Percentiles rank a stretch among this genome's conserved stretches.
Evolutionary conservation across 768 basidiomycete species (phyloP).

Genomic region (Macrolepiota albuminosa): DNA sequence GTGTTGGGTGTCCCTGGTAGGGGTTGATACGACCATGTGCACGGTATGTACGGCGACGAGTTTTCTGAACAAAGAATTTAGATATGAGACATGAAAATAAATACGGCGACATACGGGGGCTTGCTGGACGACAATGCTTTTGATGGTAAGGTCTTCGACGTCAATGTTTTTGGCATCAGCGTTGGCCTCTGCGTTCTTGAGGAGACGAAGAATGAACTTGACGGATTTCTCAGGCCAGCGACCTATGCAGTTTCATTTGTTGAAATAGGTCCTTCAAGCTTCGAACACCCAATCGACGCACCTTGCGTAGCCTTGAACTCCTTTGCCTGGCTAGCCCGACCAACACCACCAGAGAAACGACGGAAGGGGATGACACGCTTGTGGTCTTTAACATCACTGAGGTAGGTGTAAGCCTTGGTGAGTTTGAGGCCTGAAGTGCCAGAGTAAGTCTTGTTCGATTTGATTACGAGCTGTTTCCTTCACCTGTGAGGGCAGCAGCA

Average conservation of each 20-base stretch:
- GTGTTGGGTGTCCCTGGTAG: conserved; percentile 97
- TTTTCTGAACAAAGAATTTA: conserved; percentile 59
- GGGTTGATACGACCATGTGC: conserved; percentile 98
- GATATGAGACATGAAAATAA: not conserved
- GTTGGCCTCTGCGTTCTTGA: conserved; percentile 99
- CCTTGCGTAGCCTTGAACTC: conserved; percentile 97
- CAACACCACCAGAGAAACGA: conserved; percentile 92
- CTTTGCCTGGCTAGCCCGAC: conserved; percentile 91
- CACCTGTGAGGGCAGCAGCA: conserved; percentile 88
- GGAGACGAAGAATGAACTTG: conserved; percentile 86
- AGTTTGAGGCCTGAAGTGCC: conserved; percentile 74
- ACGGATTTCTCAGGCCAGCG: conserved; percentile 99
- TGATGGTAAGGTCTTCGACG: conserved; percentile 88
- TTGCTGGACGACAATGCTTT: conserved; percentile 97
- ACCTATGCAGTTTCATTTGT: conserved; percentile 44
- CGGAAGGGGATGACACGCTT: conserved; percentile 97
- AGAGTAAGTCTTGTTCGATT: conserved; percentile 2
- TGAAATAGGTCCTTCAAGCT: not conserved
- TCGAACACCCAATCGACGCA: conserved; percentile 32
- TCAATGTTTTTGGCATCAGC: conserved; percentile 97
- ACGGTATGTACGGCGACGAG: conserved; percentile 98
- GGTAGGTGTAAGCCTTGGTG: conserved; percentile 92
- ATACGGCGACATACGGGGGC: conserved; percentile 72
- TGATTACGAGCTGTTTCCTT: conserved; percentile 19
- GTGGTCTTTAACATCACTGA: conserved; percentile 92